These are phyloP conservation scores for Hemisphaericaspora nanyangensis DNA, from an alignment of 805 yeast genomes.

Conservation along the genomic window DNA sequence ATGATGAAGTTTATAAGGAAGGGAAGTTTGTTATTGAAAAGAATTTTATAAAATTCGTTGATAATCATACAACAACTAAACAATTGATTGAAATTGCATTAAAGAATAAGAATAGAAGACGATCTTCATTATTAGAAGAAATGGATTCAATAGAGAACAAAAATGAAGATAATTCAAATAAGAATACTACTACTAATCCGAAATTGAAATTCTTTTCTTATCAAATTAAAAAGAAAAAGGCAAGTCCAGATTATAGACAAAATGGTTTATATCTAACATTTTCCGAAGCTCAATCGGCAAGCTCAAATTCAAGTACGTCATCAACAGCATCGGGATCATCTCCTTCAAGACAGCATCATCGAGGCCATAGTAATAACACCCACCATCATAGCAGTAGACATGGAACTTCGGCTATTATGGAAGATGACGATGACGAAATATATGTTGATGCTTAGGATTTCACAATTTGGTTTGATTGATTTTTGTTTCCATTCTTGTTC, in stretches of 20 bases:
- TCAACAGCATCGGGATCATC: background rate
- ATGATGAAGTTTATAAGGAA: constrained; percentile 38
- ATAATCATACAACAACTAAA: constrained; percentile 33
- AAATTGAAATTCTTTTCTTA: constrained; percentile 1
- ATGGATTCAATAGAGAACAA: constrained; percentile 5
- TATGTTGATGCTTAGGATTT: constrained; percentile 17
- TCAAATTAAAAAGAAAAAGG: constrained; percentile 3
- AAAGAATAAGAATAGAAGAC: constrained; percentile 12
- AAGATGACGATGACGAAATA: constrained; percentile 19
- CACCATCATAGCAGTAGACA: background rate
- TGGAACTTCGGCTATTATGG: background rate
- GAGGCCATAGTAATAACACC: background rate
- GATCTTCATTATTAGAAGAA: constrained; percentile 13
- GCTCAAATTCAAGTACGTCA: background rate
- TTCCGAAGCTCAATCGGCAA: background rate
- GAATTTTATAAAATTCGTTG: constrained; percentile 28
- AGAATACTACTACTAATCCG: background rate
- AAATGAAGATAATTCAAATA: background rate
- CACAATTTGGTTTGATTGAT: too few species aligned
- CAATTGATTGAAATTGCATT: constrained; percentile 27
- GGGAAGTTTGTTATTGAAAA: constrained; percentile 43
- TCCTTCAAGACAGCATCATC: background rate
- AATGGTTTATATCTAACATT: background rate
- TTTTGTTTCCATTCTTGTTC: background rate
- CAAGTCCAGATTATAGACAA: constrained; percentile 3